A percentile compares a stretch with the other conserved stretches of the same genome.
These are phyloP conservation scores for Babesia caballi DNA, from an alignment of 169 alveolate genomes.

Conservation along the genomic window DNA sequence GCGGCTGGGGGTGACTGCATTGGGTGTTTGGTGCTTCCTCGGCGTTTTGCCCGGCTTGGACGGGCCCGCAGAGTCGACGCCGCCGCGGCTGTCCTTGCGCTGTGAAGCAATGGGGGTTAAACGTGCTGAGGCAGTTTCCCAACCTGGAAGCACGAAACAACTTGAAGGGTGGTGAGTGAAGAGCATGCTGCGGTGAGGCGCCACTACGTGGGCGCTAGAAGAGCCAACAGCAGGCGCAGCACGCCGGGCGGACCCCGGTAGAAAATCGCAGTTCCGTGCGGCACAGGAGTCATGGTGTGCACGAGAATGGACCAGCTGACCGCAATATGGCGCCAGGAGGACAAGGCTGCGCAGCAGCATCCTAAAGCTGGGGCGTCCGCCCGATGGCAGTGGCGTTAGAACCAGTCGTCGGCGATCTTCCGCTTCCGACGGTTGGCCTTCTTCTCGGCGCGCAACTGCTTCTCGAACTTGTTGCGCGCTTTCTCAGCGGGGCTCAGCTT, in stretches of 20 bases:
- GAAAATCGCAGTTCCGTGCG: no score
- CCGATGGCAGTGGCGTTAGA: not conserved
- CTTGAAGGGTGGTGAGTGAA: not conserved
- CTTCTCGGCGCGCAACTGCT: constrained; percentile 67
- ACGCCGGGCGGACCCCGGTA: no score
- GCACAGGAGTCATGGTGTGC: no score
- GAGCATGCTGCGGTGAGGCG: not conserved
- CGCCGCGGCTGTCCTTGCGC: not conserved
- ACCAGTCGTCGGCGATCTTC: constrained; percentile 11
- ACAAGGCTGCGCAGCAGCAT: not conserved
- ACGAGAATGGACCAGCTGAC: not conserved
- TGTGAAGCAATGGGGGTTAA: not conserved
- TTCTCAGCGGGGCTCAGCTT: constrained; percentile 72
- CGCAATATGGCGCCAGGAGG: not conserved
- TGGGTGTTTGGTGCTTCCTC: not conserved
- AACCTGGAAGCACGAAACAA: not conserved
- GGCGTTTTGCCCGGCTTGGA: not conserved
- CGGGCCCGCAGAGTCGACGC: not conserved
- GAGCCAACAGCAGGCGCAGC: no score
- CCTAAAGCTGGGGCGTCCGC: not conserved
- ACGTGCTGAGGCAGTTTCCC: not conserved
- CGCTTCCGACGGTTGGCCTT: constrained; percentile 65
- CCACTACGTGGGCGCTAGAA: no score
- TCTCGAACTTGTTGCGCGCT: constrained; percentile 59
- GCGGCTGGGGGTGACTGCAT: not conserved